Base-by-base conservation (phyloP, 306 rosid genomes). In the Benincasa hispida region DNA sequence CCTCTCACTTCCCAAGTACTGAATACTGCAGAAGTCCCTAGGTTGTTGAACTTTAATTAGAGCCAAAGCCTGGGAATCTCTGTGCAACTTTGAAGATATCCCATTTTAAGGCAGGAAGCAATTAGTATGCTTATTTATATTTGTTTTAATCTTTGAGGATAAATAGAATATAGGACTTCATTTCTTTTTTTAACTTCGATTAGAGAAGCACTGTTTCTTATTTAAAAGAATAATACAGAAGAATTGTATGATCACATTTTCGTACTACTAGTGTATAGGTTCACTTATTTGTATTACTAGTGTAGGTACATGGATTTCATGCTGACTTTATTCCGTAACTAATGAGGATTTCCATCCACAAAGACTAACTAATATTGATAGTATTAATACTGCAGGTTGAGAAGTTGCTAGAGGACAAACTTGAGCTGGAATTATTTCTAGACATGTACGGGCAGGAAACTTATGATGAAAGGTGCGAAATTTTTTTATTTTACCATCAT, bases 381-480 rank as follows among this genome's bases (percentile, higher is more conserved):
- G 54, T 17, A 47, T 27, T 47, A 8, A 50, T 78, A 72, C 75
- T 81, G 76, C 91, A 94, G 99, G 84, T 86, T 86, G 96, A 92
- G 73, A 84, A 80, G 90, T 81, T 89, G 84, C 91, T 84, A 84
- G 85, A 83, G 86, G 91, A 83, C 65, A 89, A 86, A 72, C 83
- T 87, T 81, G 92, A 94, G 83, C 79, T 87, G 73, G 95, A 89
- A 85, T 78, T 79, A 62, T 83, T 90, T 80, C 37, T 88, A 79
- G 97, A 92, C 80, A 83, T 92, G 92, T 81, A 90, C 75, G 90
- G 92, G 47, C 85, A 81, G 80, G 95, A 90, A 81, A 91, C 83
- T 82, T 83, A 81, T 74, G 95, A 89, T 19, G 90, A 83, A 84
- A 92, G 96, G 97, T 94, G 81, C 11, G 25, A n/a, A 69, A 69